These are phyloP conservation scores for Aristolochia fimbriata DNA, from an alignment of 164 flowering plant genomes.

Conservation along the genomic window DNA sequence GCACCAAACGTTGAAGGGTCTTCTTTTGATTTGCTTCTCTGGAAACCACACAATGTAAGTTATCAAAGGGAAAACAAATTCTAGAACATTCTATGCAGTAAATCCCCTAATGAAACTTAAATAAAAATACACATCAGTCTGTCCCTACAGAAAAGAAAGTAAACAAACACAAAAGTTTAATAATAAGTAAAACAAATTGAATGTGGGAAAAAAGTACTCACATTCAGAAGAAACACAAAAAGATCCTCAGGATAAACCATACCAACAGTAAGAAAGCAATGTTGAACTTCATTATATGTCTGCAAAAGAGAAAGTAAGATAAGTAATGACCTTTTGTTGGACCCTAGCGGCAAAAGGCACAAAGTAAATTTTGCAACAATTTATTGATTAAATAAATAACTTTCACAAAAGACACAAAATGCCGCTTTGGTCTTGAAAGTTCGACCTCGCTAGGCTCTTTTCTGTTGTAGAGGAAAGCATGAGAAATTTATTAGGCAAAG, in stretches of 20 bases:
- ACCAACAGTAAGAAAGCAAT: slow-evolving; percentile 86
- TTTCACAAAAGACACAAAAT: no score
- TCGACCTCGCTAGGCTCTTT: no score
- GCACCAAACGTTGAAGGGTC: slow-evolving; percentile 78
- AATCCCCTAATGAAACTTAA: no score
- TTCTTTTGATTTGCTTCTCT: slow-evolving; percentile 90
- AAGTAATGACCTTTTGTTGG: not conserved
- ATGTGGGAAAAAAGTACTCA: slow-evolving; percentile 25
- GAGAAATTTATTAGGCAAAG: no score
- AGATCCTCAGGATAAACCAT: slow-evolving; percentile 83
- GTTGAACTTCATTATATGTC: slow-evolving; percentile 96
- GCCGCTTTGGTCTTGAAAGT: no score
- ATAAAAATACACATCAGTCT: no score
- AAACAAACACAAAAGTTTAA: not conserved
- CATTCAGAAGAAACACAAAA: slow-evolving; percentile 74
- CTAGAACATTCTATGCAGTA: no score
- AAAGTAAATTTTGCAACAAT: no score
- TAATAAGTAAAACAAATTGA: not conserved
- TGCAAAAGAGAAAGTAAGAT: slow-evolving; percentile 21
- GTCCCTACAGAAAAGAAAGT: not conserved
- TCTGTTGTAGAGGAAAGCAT: no score
- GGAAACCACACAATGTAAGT: slow-evolving; percentile 7
- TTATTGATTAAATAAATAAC: no score
- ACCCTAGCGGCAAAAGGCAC: no score
- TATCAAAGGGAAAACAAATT: no score